phyloP scores from a whole-genome alignment of 1,284 basidiomycete species.

The Cutaneotrichosporon sp. region DNA sequence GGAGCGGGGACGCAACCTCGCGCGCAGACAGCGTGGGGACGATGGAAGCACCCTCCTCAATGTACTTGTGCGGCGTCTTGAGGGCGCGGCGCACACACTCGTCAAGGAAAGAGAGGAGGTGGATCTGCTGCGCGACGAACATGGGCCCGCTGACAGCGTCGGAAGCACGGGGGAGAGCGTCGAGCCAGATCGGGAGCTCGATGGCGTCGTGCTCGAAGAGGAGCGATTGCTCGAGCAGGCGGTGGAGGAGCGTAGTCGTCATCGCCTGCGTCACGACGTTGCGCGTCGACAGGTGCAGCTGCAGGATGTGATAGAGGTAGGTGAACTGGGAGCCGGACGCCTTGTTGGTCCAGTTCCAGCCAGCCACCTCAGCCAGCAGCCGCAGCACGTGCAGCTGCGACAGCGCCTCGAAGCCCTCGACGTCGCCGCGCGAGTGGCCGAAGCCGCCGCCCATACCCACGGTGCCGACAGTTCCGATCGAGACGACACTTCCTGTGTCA shows the following conservation, averaged over 20 bases:
- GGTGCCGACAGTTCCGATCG: constrained; percentile 48
- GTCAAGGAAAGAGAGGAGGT: constrained; percentile 74
- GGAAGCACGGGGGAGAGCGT: constrained; percentile 55
- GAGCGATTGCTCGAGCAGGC: constrained; percentile 67
- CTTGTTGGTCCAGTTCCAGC: constrained; percentile 76
- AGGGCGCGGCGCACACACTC: constrained; percentile 81
- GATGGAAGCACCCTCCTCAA: constrained; percentile 65
- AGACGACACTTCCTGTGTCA: constrained; percentile 48
- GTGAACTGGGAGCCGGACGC: constrained; percentile 58
- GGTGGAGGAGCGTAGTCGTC: constrained; percentile 62
- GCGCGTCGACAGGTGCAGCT: constrained; percentile 60
- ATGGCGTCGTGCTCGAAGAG: constrained; percentile 77
- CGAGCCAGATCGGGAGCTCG: constrained; percentile 77
- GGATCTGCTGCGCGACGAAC: constrained; percentile 61
- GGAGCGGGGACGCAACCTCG: constrained; percentile 64
- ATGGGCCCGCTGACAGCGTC: constrained; percentile 59
- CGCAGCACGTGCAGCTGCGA: constrained; percentile 77
- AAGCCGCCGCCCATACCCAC: constrained; percentile 55
- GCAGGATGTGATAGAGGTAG: constrained; percentile 67
- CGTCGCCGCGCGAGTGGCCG: constrained; percentile 51
- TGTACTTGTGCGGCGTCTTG: constrained; percentile 83
- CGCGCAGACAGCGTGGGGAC: constrained; percentile 28
- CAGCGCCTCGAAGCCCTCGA: constrained; percentile 62
- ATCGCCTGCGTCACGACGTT: constrained; percentile 61
- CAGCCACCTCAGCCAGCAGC: constrained; percentile 68